Percentiles rank a stretch among this genome's conserved stretches.
These are phyloP conservation scores for Dactylellina haptotyla DNA, from an alignment of 2,329 filamentous ascomycete genomes.

Conservation along the genomic window DNA sequence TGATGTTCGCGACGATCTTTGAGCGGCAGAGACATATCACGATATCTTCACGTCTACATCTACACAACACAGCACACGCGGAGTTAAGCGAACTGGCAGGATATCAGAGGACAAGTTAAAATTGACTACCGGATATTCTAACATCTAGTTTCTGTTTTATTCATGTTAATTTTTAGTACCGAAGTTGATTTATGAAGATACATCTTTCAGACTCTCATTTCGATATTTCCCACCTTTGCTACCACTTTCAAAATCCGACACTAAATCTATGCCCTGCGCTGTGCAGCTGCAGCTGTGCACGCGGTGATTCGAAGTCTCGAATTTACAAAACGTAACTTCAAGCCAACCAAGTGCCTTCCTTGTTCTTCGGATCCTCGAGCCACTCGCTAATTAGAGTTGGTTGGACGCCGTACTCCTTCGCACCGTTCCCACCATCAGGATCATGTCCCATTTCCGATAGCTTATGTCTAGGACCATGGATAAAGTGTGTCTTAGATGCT, in stretches of 20 bases:
- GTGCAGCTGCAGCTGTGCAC: background rate
- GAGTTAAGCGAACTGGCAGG: too few relatives aligned
- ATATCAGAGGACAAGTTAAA: too few relatives aligned
- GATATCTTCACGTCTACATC: too few relatives aligned
- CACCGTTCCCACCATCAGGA: conserved; percentile 31
- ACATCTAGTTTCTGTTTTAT: too few relatives aligned
- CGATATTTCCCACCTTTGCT: too few relatives aligned
- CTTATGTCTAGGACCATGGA: conserved; percentile 20
- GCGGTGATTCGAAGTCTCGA: background rate
- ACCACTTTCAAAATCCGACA: too few relatives aligned
- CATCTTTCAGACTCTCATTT: too few relatives aligned
- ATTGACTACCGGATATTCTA: too few relatives aligned
- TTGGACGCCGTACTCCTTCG: conserved; percentile 23
- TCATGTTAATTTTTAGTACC: too few relatives aligned
- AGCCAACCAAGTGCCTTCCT: conserved; percentile 38
- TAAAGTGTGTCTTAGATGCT: conserved; percentile 24
- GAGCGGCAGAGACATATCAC: too few relatives aligned
- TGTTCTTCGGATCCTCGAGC: conserved; percentile 42
- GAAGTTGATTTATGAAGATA: too few relatives aligned
- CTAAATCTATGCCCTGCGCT: background rate
- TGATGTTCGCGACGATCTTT: background rate
- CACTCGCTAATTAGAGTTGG: conserved; percentile 41
- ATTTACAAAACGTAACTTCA: background rate
- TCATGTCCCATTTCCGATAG: conserved; percentile 28
- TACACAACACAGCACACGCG: too few relatives aligned